Evolutionary conservation across 1,284 basidiomycete species (phyloP), one percentile per base, ranked within the genome.

Genomic region (Phlebopus sp.): DNA sequence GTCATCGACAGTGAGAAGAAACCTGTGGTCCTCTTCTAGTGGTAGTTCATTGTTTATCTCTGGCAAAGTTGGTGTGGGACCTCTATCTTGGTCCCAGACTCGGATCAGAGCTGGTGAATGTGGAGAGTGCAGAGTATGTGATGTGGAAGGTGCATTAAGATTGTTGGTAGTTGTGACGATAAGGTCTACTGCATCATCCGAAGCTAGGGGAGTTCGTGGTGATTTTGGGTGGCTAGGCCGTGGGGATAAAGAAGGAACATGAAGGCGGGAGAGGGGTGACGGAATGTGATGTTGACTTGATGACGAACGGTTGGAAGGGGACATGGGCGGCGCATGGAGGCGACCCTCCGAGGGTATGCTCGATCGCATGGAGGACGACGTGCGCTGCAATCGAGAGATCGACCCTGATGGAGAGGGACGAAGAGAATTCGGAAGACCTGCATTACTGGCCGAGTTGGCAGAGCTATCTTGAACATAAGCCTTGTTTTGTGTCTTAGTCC

Each of bases 141-240:
- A 57, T 7, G 47, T 43, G 9, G 63, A 46, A 1, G 64, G 60
- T 10, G 56, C 50, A 4, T 44, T 48, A 14, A 54, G 19, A 10
- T 41, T 40, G 6, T 66, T 54, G 8, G 37, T 35, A 4, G 52
- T 50, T 2, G 61, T 23, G 0, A 68, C 42, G 23, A 64, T 45
- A 23, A 64, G 44, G 27, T 68, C 62, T 4, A 64, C 66, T 9
- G 62, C 62, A 10, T 64, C 62, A 21, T 65, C 64, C 30, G 53
- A 15, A 0, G 49, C 49, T 3, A 64, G 59, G 5, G 62, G 66
- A 1, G 46, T 18, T 29, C 36, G 64, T 6, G 42, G 32, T 1
- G 35, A 23, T 29, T 49, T 58, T 32, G 53, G 44, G 2, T 44
- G 46, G 29, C 27, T 8, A 29, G 7, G 7, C 7, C 45, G 46